These are phyloP conservation scores for Eucalyptus paniculata DNA, from an alignment of 345 rosid species.

Conservation along the genomic window DNA sequence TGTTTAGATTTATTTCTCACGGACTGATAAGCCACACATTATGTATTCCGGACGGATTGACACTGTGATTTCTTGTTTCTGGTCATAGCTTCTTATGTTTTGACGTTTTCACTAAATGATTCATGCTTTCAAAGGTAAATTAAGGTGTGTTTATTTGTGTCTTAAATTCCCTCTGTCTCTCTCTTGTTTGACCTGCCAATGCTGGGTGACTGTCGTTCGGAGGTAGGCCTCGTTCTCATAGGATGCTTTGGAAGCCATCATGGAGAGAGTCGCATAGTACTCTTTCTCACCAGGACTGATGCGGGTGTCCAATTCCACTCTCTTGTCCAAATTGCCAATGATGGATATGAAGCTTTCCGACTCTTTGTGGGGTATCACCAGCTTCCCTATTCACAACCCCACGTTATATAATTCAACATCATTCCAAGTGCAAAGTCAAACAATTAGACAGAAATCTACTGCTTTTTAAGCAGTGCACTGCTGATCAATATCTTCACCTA, in stretches of 20 bases:
- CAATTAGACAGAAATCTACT: not conserved
- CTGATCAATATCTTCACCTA: not conserved
- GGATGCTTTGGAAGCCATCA: constrained; percentile 57
- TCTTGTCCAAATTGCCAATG: constrained; percentile 32
- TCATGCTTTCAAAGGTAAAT: no score
- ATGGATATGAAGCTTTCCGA: constrained; percentile 32
- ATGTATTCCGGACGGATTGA: not conserved
- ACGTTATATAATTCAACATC: not conserved
- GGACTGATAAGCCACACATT: not conserved
- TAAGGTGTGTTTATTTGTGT: no score
- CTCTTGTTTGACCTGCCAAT: constrained; percentile 39
- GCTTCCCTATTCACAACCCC: constrained; percentile 14
- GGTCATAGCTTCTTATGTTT: not conserved
- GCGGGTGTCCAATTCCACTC: constrained; percentile 30
- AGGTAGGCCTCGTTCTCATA: constrained; percentile 55
- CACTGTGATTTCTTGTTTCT: not conserved
- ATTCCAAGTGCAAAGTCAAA: no score
- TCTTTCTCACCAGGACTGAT: constrained; percentile 20
- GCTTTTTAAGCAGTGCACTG: not conserved
- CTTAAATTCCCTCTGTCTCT: no score
- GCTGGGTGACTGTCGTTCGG: constrained; percentile 10
- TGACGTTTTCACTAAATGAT: no score
- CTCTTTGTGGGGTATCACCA: constrained; percentile 17
- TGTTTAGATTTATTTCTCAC: not conserved
- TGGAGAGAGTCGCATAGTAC: constrained; percentile 34